Evolutionary conservation across 2,329 filamentous ascomycete genomes (phyloP).

Genomic region (Verticillium isaacii): DNA sequence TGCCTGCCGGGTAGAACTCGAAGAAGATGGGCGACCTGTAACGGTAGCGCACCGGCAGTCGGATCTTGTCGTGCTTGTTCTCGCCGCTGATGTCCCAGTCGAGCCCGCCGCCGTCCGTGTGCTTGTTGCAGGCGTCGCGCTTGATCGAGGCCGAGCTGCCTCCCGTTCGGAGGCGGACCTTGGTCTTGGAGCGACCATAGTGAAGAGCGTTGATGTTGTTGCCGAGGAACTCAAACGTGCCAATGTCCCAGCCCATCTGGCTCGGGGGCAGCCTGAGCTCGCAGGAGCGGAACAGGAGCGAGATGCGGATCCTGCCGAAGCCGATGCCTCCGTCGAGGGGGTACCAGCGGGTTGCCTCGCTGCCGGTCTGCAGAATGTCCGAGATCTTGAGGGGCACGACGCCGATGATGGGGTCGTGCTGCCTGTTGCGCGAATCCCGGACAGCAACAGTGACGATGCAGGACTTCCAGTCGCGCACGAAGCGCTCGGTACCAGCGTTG

Average conservation of each 20-base stretch:
- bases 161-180: constrained; percentile 76
- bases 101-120: constrained; percentile 50
- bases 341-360: constrained; percentile 87
- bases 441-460: constrained; percentile 82
- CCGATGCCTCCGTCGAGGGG: constrained; percentile 93
- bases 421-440: constrained; percentile 79
- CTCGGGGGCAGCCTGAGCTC: constrained; percentile 80
- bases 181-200: constrained; percentile 64
- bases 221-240: constrained; percentile 83
- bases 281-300: constrained; percentile 82
- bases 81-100: constrained; percentile 43
- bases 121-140: constrained; percentile 55
- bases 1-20: constrained; percentile 69
- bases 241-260: constrained; percentile 91
- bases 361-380: constrained; percentile 81
- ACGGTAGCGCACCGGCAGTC: constrained; percentile 82
- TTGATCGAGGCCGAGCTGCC: constrained; percentile 72
- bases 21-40: constrained; percentile 88
- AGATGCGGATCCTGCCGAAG: constrained; percentile 85
- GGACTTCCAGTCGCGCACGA: constrained; percentile 89
- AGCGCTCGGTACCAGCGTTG: constrained; percentile 91
- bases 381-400: constrained; percentile 85
- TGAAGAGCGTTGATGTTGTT: constrained; percentile 61
- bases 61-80: constrained; percentile 42
- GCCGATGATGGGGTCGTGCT: constrained; percentile 92